Evolutionary conservation across 306 rosid genomes (phyloP), one percentile per base, ranked within the genome.

Genomic region (Gillenia trifoliata): DNA sequence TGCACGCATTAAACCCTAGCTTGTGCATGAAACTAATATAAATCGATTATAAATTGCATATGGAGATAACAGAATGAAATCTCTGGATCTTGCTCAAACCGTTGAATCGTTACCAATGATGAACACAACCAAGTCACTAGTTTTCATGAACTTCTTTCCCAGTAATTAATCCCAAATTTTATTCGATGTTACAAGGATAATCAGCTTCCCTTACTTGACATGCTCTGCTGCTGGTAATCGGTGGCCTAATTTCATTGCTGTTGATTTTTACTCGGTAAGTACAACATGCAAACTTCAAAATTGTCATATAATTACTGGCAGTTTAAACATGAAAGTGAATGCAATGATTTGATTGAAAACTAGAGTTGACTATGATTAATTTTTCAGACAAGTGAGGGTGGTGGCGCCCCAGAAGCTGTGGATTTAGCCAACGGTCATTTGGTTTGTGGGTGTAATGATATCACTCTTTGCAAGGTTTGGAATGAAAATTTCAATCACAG

Each of bases 231-330:
- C 90, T 2, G 89, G 87, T 5, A 76, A 89, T 68, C 85, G 95
- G 50, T 89, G 97, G 95, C 85, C 96, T 28, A 93, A 93, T 83
- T 93, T 93, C 85, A 88, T 93, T 69, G 84, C 95, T 25, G 93
- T 90, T 70, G 97, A 93, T 77, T 93, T 85, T 82, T 87, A 89
- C 87, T 85, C 86, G 97, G 98, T 93, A 30, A 3, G 67, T 69
- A 38, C 17, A 2, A 4, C 1, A 54, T 11, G n/a, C 55, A 11
- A 31, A 25, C 16, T 25, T 8, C n/a, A 10, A 34, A 3, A 34
- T 34, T 34, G 38, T 23, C 6, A 68, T 15, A 52, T 29, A 4
- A 49, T 2, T 52, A 17, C 57, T 20, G 52, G 1, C 16, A 1
- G 52, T 2, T 52, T 1, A 47, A 11, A 3, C 16, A 45, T 20